Base-by-base conservation (phyloP, 2,329 filamentous ascomycete species). In the Dactylellina haptotyla region DNA sequence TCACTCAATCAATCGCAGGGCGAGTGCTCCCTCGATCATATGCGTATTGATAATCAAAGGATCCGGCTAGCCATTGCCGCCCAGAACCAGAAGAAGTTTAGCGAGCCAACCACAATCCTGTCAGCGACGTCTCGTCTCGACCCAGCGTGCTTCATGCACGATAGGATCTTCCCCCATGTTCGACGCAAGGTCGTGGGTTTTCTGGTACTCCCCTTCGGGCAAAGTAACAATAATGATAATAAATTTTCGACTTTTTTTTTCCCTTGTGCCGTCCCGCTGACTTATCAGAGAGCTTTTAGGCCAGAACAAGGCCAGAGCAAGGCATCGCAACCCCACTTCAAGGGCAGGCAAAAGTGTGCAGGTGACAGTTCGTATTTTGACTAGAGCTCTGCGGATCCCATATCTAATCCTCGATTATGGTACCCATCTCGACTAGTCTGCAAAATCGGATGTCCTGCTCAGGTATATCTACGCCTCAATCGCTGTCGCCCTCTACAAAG, bases 351-450 rank as follows among this genome's bases (percentile, higher is more conserved):
- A 63, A 53, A 34, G 28, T 28, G 43, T 28, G 53, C 53, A 67
- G 53, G 53, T 67, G 63, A 59, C 63, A 67, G 53, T 43, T 25
- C 30, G 53, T 59, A 53, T 67, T 67, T 25, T 14, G 20, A 25
- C 45, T 53, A 26, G 63, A 67, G 63, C 63, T 67, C 63, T 67
- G 63, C 54, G 63, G 63, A 66, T 59, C 63, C 63, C 25, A 43
- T 57, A 20, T 57, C 12, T 10, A 56, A 54, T 45, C 37, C 26
- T 53, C 48, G 28, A 53, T 50, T n/a, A n/a, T n/a, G n/a, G n/a
- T n/a, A n/a, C n/a, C n/a, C n/a, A n/a, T n/a, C n/a, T 53, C n/a
- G 26, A n/a, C 8, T 46, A 46, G 6, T 50, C 9, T 50, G 45
- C 45, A 25, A 50, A 28, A 50, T 20, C 41, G 41, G 16, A 45